phyloP scores from a whole-genome alignment of 306 rosid genomes.

The Prunus persica region Prunus_persica_NCBIv2 NC_034014.1:2682501-2683000 shows the following conservation, averaged over 20 bases:
- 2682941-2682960: conserved; percentile 6
- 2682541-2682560: background rate
- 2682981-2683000: conserved; percentile 9
- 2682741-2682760: conserved; percentile 22
- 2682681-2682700: background rate
- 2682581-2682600: background rate
- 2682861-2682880: conserved; percentile 21
- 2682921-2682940: conserved; percentile 18
- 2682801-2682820: conserved; percentile 28
- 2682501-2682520: background rate
- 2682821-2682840: conserved; percentile 35
- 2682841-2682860: conserved; percentile 33
- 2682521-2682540: background rate
- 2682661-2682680: background rate
- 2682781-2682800: conserved; percentile 32
- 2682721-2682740: conserved; percentile 11
- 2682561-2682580: background rate
- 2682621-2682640: background rate
- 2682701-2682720: background rate
- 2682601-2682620: background rate
- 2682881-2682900: conserved; percentile 8
- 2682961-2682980: conserved; percentile 8
- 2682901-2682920: conserved; percentile 5
- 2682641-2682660: background rate
- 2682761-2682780: conserved; percentile 34